Base-by-base conservation (phyloP, 1,284 basidiomycete genomes). In the Veloboletus limbatus region DNA sequence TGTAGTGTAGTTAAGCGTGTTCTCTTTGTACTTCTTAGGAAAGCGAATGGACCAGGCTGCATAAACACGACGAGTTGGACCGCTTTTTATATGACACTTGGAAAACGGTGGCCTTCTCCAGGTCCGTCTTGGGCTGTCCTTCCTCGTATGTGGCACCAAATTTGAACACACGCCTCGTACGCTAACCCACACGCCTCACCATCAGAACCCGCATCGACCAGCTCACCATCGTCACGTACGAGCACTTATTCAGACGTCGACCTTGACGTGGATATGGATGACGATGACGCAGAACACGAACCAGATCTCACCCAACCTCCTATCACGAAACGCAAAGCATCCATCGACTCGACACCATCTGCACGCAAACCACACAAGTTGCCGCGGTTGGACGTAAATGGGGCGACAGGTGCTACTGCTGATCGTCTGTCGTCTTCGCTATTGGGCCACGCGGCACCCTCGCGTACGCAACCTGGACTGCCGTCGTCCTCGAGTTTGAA, bases 81-180 rank as follows among this genome's bases (percentile, higher is more conserved):
- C n/a, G n/a, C n/a, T n/a, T n/a, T n/a, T n/a, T n/a, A n/a, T n/a
- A 8, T 33, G 26, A 36, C 18, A 17, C 18, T 40, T 24, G 14
- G 7, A 6, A 4, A n/a, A 11, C 10, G 20, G 8, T 34, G 18
- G 27, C 8, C 41, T 4, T 64, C 59, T 17, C 59, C 59, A n/a
- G 62, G 59, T 8, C 62, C 59, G 16, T 40, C 59, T 25, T 65
- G 59, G 60, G 28, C 60, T 6, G 39, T 60, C 33, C 58, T 63
- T 37, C 16, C 45, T 13, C 50, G 60, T 63, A 54, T 37, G 60
- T 59, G 26, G 31, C 46, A 43, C 38, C 35, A 31, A 47, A 40
- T 22, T n/a, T n/a, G n/a, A 17, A 33, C 34, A 18, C 17, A 38
- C 36, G 32, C 9, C 26, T 16, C 4, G 8, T 8, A n/a, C n/a